Percentiles rank a stretch among this genome's conserved stretches.
These are phyloP conservation scores for Cryphonectria nitschkei DNA, from an alignment of 2,329 filamentous ascomycete species.

Conservation along the genomic window DNA sequence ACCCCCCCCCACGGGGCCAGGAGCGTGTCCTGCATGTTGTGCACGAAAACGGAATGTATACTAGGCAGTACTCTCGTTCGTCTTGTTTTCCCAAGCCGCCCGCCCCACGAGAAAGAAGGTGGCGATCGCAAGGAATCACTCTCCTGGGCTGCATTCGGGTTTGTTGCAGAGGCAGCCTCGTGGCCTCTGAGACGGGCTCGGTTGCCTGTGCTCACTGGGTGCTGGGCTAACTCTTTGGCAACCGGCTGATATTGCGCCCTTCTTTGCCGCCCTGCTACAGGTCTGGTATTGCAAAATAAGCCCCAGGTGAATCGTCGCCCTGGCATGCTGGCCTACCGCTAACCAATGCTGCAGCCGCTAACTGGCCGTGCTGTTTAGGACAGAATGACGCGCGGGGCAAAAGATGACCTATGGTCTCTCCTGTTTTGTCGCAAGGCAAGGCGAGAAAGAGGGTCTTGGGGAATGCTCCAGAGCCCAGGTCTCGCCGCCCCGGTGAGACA, in stretches of 20 bases:
- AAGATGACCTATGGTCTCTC: background rate
- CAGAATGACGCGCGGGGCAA: conserved; percentile 7
- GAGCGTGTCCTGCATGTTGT: background rate
- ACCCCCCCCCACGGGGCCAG: no score
- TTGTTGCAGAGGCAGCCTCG: background rate
- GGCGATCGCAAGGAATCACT: background rate
- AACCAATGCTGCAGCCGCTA: background rate
- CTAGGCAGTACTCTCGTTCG: background rate
- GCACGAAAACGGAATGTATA: conserved; percentile 7
- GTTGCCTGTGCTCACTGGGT: conserved; percentile 8
- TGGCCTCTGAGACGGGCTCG: conserved; percentile 1
- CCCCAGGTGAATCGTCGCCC: conserved; percentile 3
- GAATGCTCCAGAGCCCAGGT: background rate
- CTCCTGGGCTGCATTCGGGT: background rate
- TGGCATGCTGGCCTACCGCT: background rate
- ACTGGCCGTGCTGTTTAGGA: background rate
- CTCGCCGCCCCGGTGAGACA: conserved; percentile 5
- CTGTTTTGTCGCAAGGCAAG: conserved; percentile 3
- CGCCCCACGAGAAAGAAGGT: conserved; percentile 3
- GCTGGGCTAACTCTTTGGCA: background rate
- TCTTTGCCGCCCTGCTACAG: conserved; percentile 5
- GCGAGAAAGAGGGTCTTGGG: background rate
- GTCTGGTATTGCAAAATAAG: background rate
- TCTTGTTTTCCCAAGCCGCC: background rate
- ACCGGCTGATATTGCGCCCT: conserved; percentile 11